These are phyloP conservation scores for Trametes cingulata DNA, from an alignment of 768 basidiomycete species.

Conservation along the genomic window DNA sequence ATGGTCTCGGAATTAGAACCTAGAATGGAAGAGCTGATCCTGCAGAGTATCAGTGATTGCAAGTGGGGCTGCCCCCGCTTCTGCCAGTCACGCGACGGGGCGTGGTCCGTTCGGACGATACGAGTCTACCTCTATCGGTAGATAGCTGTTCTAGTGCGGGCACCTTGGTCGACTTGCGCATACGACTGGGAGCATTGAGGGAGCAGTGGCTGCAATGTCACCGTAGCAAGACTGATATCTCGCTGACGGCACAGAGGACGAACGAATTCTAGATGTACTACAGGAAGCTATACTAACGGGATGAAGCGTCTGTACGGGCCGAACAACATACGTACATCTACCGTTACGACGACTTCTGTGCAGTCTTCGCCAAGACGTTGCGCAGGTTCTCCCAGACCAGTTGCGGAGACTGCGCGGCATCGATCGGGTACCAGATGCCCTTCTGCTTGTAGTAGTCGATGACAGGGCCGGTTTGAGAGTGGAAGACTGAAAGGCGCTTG, in stretches of 20 bases:
- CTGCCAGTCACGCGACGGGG: no score
- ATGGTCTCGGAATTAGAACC: no score
- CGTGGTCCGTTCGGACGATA: no score
- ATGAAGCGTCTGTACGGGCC: slow-evolving; percentile 13
- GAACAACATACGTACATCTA: slow-evolving; percentile 6
- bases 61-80: no score
- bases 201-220: background rate
- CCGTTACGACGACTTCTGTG: slow-evolving; percentile 8
- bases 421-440: slow-evolving; percentile 87
- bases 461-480: slow-evolving; percentile 93
- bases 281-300: slow-evolving; percentile 13
- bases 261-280: slow-evolving; percentile 13
- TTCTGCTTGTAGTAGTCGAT: slow-evolving; percentile 94
- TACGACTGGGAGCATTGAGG: no score
- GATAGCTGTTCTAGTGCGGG: no score
- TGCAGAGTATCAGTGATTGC: no score
- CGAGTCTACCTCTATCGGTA: no score
- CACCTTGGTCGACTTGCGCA: no score
- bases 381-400: slow-evolving; percentile 88
- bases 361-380: slow-evolving; percentile 52
- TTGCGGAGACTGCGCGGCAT: slow-evolving; percentile 90
- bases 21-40: no score
- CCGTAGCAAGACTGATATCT: background rate
- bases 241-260: background rate
- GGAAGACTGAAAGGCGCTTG: slow-evolving; percentile 88